These are phyloP conservation scores for Actinomucor elegans DNA, from an alignment of 371 early-diverging fungal species.

Conservation along the genomic window DNA sequence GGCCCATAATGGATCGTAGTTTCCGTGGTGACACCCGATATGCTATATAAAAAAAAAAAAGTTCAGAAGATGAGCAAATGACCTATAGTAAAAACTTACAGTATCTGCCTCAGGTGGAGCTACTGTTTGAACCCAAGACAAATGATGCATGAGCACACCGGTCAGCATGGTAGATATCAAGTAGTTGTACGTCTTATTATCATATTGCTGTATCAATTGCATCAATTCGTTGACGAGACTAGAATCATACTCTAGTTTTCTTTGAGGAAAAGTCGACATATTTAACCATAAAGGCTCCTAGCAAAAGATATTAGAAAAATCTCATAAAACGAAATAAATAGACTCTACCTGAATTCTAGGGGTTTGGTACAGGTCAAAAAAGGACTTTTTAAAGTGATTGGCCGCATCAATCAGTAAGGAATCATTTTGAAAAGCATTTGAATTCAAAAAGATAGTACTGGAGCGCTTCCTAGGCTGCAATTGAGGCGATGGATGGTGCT, in stretches of 20 bases:
- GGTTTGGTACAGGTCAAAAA: conserved; percentile 55
- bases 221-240: conserved; percentile 53
- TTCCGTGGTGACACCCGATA: conserved; percentile 47
- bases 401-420: conserved; percentile 48
- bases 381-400: conserved; percentile 48
- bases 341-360: conserved; percentile 61
- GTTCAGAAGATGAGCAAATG: background rate
- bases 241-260: conserved; percentile 44
- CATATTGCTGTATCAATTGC: conserved; percentile 46
- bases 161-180: conserved; percentile 59
- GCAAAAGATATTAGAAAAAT: background rate
- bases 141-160: conserved; percentile 56
- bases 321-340: background rate
- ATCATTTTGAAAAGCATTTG: conserved; percentile 57
- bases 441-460: conserved; percentile 30
- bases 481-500: conserved; percentile 22
- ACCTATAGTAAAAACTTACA: conserved; percentile 15
- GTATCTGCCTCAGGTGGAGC: conserved; percentile 49
- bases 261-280: conserved; percentile 63
- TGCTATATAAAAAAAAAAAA: conserved; percentile 19
- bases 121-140: conserved; percentile 68
- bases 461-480: conserved; percentile 23
- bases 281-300: conserved; percentile 69
- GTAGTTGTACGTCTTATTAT: conserved; percentile 39
- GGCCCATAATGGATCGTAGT: conserved; percentile 71